These are phyloP conservation scores for Trypanosoma lewisi DNA, from an alignment of 208 protist genomes.

Conservation along the genomic window DNA sequence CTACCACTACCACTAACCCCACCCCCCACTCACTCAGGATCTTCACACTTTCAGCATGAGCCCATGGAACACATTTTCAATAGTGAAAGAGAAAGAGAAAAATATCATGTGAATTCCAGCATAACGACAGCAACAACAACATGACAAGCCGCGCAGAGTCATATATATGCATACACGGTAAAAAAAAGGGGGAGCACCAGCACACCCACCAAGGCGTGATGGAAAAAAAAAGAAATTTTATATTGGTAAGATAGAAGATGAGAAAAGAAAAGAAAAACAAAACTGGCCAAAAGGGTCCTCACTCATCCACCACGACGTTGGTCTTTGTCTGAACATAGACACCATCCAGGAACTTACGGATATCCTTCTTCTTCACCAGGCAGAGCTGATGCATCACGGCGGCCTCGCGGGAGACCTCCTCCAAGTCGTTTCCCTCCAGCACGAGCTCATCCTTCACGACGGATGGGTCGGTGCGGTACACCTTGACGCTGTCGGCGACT, in stretches of 20 bases:
- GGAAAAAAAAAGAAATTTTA: constrained; percentile 9
- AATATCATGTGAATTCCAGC: not conserved
- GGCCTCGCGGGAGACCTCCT: constrained; percentile 91
- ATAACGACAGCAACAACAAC: not conserved
- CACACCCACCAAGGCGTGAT: not conserved
- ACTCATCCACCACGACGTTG: constrained; percentile 75
- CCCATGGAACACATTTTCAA: not conserved
- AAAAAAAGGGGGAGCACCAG: constrained; percentile 6
- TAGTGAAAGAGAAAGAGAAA: constrained; percentile 8
- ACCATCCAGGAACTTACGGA: constrained; percentile 99
- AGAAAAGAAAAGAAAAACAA: constrained; percentile 19
- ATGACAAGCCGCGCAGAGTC: not conserved
- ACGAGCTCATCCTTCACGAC: constrained; percentile 98
- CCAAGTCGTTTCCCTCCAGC: constrained; percentile 94
- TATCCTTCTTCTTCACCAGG: constrained; percentile 99
- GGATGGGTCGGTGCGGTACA: constrained; percentile 73
- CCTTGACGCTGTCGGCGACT: constrained; percentile 90
- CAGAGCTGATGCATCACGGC: constrained; percentile 95
- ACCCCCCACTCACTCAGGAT: not conserved
- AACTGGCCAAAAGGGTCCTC: constrained; percentile 8
- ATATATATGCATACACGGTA: not conserved
- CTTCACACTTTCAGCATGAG: not conserved
- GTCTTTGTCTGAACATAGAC: constrained; percentile 98
- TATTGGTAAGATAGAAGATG: constrained; percentile 12
- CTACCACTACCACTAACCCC: not conserved